Conservation (phyloP, 805 yeast genomes). For the Nakazawaea sp. region DNA sequence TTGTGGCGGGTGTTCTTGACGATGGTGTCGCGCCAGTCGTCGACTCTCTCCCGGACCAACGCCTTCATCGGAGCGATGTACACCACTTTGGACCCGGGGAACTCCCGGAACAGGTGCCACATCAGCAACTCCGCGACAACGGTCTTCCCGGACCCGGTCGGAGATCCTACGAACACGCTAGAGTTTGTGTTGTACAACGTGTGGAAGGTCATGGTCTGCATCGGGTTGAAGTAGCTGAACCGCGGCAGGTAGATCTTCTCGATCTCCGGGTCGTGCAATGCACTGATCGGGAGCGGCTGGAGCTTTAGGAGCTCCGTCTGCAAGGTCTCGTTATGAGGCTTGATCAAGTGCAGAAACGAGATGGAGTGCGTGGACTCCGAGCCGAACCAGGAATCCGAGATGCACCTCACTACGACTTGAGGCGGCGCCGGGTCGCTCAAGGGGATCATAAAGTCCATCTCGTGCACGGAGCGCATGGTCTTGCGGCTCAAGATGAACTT, state of each 20-base stretch:
- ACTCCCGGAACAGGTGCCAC: constrained; percentile 88
- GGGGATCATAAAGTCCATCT: constrained; percentile 90
- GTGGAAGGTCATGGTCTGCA: constrained; percentile 97
- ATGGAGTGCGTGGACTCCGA: constrained; percentile 70
- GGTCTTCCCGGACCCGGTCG: constrained; percentile 98
- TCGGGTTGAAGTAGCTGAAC: constrained; percentile 90
- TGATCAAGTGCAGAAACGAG: constrained; percentile 83
- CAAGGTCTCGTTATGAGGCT: constrained; percentile 82
- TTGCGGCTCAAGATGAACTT: constrained; percentile 62
- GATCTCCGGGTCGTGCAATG: constrained; percentile 60
- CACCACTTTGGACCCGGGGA: constrained; percentile 74
- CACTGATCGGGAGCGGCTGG: constrained; percentile 82
- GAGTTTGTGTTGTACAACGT: constrained; percentile 73
- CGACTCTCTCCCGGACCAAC: constrained; percentile 74
- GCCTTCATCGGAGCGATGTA: constrained; percentile 92
- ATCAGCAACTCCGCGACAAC: constrained; percentile 95
- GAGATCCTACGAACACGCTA: constrained; percentile 90
- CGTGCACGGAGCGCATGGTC: constrained; percentile 50
- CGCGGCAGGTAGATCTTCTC: constrained; percentile 61
- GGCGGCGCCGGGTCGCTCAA: constrained; percentile 84
- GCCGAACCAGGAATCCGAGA: constrained; percentile 89
- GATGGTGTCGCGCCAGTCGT: constrained; percentile 64
- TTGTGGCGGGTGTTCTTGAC: constrained; percentile 37
- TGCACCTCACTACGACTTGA: constrained; percentile 71
- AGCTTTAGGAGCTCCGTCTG: constrained; percentile 73